Evolutionary conservation across 345 rosid genomes (phyloP).

Genomic region (Eucalyptus tenuipes): DNA sequence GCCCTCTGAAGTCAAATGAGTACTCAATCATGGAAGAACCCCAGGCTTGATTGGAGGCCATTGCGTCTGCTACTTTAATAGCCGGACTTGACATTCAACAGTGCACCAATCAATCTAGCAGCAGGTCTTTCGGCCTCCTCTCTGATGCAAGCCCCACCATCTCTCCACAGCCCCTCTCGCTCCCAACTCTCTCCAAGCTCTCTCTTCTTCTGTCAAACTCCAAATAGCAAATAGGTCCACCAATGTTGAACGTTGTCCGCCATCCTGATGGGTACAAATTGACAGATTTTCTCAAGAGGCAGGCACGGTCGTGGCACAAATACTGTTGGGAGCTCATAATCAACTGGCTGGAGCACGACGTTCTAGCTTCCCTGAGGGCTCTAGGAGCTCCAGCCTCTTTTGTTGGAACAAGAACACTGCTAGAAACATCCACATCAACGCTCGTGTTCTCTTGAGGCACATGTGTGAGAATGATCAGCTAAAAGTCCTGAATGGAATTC

Average conservation of each 20-base stretch:
- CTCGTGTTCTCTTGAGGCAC: not conserved
- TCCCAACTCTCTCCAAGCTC: not conserved
- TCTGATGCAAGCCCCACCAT: constrained; percentile 3
- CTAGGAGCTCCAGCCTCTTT: not conserved
- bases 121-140: not conserved
- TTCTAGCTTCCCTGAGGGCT: not conserved
- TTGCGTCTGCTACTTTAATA: not conserved
- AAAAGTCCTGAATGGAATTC: not conserved
- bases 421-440: not conserved
- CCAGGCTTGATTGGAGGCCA: constrained; percentile 6
- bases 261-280: constrained; percentile 10
- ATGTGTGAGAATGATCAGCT: not conserved
- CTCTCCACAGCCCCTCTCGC: constrained; percentile 1
- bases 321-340: not conserved
- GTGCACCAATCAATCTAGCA: not conserved
- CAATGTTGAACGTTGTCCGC: constrained; percentile 15
- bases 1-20: not conserved
- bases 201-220: not conserved
- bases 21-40: constrained; percentile 9
- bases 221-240: constrained; percentile 3
- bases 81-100: not conserved
- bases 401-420: not conserved
- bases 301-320: not conserved
- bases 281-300: not conserved
- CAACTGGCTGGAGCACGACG: not conserved